Base-by-base conservation (phyloP, 2,329 filamentous ascomycete species). In the Colletotrichum horii region DNA sequence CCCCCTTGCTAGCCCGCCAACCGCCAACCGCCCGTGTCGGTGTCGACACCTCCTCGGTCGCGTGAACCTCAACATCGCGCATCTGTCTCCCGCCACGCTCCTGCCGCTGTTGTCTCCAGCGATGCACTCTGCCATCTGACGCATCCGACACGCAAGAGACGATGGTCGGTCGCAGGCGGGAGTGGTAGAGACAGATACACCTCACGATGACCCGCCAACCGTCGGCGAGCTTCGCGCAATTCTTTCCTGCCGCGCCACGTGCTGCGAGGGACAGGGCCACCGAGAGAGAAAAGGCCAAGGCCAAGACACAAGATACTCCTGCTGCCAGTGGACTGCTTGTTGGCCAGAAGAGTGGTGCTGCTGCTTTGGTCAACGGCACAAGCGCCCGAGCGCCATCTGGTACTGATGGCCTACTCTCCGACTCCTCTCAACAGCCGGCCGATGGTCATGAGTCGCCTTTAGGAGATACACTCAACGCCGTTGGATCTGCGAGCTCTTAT, bases 151-250 rank as follows among this genome's bases (percentile, higher is more conserved):
- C 19, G 60, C 84, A 83, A 86, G 86, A 87, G 87, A 91, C 87
- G 88, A 91, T 90, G 90, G 88, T 88, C 82, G 87, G 86, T 87
- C 85, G 85, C 86, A 87, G 87, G 87, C 83, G 84, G 86, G 83
- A 86, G 83, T 85, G 86, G 87, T 88, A 88, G 85, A 87, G 86
- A 84, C 85, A 85, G 84, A 85, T 83, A 83, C 85, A 81, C 80
- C 80, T 86, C 89, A 93, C 88, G 87, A 95, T 94, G 94, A 95
- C 95, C 92, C 95, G 94, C 89, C 91, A 93, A 84, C 90, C 91
- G 77, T 88, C 89, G 85, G 93, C 94, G 88, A 93, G 93, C 87
- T 96, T 96, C 90, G 94, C 94, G 87, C 93, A 96, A 87, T 97
- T 95, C 90, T 96, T 96, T 86, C 94, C 94, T 80, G 92, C 93